phyloP scores from a whole-genome alignment of 768 basidiomycete species.

The Fibroporia radiculosa region DNA sequence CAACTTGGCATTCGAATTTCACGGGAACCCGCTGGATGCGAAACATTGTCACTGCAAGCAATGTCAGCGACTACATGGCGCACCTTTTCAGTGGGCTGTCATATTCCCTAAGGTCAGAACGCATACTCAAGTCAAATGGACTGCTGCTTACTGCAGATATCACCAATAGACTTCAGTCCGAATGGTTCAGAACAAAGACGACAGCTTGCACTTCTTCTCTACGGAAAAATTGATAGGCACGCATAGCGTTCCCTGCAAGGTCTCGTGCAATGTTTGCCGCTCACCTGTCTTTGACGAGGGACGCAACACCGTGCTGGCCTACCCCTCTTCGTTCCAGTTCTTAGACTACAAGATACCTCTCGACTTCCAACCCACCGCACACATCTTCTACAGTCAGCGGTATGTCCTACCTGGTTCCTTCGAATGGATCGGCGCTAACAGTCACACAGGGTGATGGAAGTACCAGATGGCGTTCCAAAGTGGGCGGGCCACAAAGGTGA shows the following conservation, averaged over 20 bases:
- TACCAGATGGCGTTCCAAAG: slow-evolving; percentile 23
- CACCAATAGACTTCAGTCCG: slow-evolving; percentile 22
- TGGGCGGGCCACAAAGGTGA: slow-evolving; percentile 24
- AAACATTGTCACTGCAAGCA: slow-evolving; percentile 27
- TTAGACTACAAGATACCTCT: slow-evolving; percentile 17
- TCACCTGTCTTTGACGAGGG: slow-evolving; percentile 28
- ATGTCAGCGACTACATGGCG: slow-evolving; percentile 25
- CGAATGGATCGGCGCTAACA: no score
- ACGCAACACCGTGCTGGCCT: slow-evolving; percentile 24
- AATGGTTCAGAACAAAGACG: slow-evolving; percentile 20
- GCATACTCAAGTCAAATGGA: background rate
- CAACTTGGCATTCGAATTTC: slow-evolving; percentile 23
- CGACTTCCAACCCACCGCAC: slow-evolving; percentile 22
- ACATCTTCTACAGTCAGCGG: slow-evolving; percentile 24
- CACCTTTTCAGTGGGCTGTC: slow-evolving; percentile 28
- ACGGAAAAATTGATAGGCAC: slow-evolving; percentile 14
- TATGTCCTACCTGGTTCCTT: slow-evolving; percentile 5
- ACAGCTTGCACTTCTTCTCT: slow-evolving; percentile 26
- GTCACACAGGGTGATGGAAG: slow-evolving; percentile 20
- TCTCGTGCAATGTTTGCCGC: slow-evolving; percentile 25
- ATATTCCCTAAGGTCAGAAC: slow-evolving; percentile 24
- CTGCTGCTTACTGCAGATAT: background rate
- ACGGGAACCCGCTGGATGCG: slow-evolving; percentile 25
- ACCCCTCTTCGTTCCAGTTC: slow-evolving; percentile 24
- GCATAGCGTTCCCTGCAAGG: slow-evolving; percentile 27